Evolutionary conservation across 164 flowering plant species (phyloP), one percentile per base, ranked within the genome.

Genomic region (Aristolochia contorta): DNA sequence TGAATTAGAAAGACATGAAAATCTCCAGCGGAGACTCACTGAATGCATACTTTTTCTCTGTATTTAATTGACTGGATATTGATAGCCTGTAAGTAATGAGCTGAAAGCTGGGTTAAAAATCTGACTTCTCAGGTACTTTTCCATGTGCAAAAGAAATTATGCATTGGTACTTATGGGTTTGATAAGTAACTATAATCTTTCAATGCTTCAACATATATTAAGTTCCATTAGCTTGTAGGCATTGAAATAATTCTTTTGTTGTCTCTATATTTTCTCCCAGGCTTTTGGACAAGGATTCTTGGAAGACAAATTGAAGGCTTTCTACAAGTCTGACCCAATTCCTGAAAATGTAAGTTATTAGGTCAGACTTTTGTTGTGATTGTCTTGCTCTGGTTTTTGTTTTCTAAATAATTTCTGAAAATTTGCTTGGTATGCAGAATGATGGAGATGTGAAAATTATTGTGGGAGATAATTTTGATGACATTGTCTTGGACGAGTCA

Each of bases 391-490:
- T 59, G 3, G 27, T 19, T 12, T 18, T 45, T 13, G 16, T n/a
- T 3, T 57, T n/a, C 27, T 33, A 63, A 27, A 12, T 37, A 46
- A n/a, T 6, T 23, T 41, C 20, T 25, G n/a, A 45, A 30, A 46
- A 18, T 63, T 9, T 61, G 25, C 14, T 53, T 48, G 14, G n/a
- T 62, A 43, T 25, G 18, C 83, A 94, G 96, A 91, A 88, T 69
- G 90, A 86, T 62, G 93, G 79, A 7, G 95, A 88, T 75, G 89
- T 91, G 71, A 89, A 89, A 72, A 81, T 91, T 59, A 88, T 91
- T 25, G 96, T 91, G 22, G 91, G 96, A 13, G 65, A 94, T 64
- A 94, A 85, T 74, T 91, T 94, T 62, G 99, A 94, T 65, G 93
- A 85, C 47, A 84, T 91, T 57, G 91, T 94, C 48, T 71, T 94